Conservation (phyloP, 768 basidiomycete genomes). For the Psilocybe sp. region DNA sequence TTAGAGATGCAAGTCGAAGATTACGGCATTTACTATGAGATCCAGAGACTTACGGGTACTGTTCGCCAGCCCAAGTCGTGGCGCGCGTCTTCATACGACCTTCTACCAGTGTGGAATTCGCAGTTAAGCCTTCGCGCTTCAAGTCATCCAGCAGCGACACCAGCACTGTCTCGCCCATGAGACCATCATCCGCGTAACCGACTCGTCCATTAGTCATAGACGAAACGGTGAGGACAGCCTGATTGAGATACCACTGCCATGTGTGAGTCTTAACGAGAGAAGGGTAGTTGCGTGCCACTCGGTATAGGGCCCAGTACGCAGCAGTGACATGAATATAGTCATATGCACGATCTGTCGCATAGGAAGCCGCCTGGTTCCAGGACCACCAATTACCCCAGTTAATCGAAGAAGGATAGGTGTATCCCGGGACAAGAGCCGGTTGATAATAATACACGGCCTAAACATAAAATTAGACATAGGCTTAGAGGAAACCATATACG, state of each 20-base stretch:
- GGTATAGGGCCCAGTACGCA: constrained; percentile 56
- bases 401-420: constrained; percentile 45
- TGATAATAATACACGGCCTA: constrained; percentile 54
- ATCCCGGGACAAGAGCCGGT: constrained; percentile 39
- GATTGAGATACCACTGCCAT: constrained; percentile 59
- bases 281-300: constrained; percentile 58
- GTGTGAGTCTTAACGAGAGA: constrained; percentile 40
- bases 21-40: no score
- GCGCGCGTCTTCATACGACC: constrained; percentile 44
- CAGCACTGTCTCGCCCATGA: constrained; percentile 59
- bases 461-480: background rate
- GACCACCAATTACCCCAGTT: constrained; percentile 58
- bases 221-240: constrained; percentile 46
- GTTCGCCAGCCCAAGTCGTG: constrained; percentile 41
- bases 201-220: constrained; percentile 44
- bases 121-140: constrained; percentile 46
- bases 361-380: constrained; percentile 49
- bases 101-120: constrained; percentile 45
- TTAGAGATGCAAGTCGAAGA: background rate
- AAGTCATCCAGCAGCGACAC: constrained; percentile 45
- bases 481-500: background rate
- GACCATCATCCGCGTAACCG: constrained; percentile 42
- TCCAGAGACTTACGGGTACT: constrained; percentile 42
- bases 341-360: constrained; percentile 48
- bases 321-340: constrained; percentile 49